Evolutionary conservation across 1,284 basidiomycete genomes (phyloP).

Genomic region (Lentinula novae-zelandiae): DNA sequence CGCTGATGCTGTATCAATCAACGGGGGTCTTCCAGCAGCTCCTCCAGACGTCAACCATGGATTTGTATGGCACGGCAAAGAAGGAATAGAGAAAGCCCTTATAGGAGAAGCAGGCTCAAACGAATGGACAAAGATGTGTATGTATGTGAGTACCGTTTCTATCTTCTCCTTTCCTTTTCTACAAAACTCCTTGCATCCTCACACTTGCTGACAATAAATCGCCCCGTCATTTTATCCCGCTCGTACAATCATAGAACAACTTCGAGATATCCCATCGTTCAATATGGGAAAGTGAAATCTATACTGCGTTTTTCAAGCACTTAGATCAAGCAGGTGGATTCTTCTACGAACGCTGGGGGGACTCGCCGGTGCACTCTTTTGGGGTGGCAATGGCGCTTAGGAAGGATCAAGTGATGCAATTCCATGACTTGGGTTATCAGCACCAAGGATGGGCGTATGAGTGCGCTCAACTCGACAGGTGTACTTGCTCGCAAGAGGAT

Average conservation of each 20-base stretch:
- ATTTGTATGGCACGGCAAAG: constrained; percentile 22
- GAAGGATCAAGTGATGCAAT: constrained; percentile 26
- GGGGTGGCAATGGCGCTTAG: constrained; percentile 25
- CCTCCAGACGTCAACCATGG: constrained; percentile 21
- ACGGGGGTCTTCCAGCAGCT: constrained; percentile 1
- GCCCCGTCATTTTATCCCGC: not conserved
- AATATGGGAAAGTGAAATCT: constrained; percentile 23
- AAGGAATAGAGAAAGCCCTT: constrained; percentile 22
- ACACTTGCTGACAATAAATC: too few species aligned
- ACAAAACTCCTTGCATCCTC: not conserved
- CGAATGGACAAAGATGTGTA: constrained; percentile 23
- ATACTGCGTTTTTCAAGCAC: constrained; percentile 24
- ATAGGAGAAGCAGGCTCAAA: constrained; percentile 20
- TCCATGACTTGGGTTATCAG: constrained; percentile 24
- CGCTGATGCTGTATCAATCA: not conserved
- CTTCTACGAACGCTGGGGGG: constrained; percentile 29
- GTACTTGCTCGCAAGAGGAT: constrained; percentile 18
- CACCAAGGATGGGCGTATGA: constrained; percentile 21
- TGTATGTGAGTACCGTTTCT: constrained; percentile 24
- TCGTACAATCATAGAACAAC: constrained; percentile 20
- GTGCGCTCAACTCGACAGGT: constrained; percentile 16
- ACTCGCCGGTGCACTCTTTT: constrained; percentile 26
- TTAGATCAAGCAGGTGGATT: constrained; percentile 22
- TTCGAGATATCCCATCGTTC: constrained; percentile 27
- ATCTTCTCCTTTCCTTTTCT: not conserved